phyloP scores from a whole-genome alignment of 164 flowering plant genomes.

The Nymphaea thermarum region DNA sequence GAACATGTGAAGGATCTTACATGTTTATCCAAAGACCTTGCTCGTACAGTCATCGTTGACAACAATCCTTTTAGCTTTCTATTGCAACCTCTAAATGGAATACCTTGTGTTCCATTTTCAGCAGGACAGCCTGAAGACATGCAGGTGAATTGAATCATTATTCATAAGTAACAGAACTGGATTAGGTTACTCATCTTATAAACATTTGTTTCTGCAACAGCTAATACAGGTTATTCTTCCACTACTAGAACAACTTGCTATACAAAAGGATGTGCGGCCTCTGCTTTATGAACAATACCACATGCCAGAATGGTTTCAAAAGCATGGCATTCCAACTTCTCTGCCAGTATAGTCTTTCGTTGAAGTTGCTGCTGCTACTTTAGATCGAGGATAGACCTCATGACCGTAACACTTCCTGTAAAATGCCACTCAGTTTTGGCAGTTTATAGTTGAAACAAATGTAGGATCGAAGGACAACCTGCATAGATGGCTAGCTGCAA shows the following conservation, averaged over 20 bases:
- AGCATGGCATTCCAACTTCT: constrained; percentile 65
- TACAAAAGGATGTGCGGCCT: constrained; percentile 73
- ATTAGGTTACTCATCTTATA: not conserved
- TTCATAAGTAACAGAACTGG: no score
- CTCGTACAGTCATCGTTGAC: constrained; percentile 75
- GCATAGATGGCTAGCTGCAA: not conserved
- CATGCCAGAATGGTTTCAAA: constrained; percentile 97
- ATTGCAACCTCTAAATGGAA: constrained; percentile 86
- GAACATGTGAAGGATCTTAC: constrained; percentile 95
- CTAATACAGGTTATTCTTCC: constrained; percentile 86
- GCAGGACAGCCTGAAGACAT: constrained; percentile 78
- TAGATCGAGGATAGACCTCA: not conserved
- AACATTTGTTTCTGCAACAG: constrained; percentile 19
- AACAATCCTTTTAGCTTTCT: constrained; percentile 97
- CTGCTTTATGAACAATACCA: constrained; percentile 65
- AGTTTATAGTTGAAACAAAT: not conserved
- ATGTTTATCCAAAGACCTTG: constrained; percentile 55
- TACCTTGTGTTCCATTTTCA: constrained; percentile 91
- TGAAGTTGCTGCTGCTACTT: not conserved
- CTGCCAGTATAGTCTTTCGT: not conserved
- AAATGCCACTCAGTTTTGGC: not conserved
- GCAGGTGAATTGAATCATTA: constrained; percentile 39
- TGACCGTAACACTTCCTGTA: not conserved
- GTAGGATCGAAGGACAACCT: not conserved
- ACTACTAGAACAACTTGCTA: constrained; percentile 67